Evolutionary conservation across 2,329 filamentous ascomycete genomes (phyloP).

Genomic region (Beauveria caledonica): DNA sequence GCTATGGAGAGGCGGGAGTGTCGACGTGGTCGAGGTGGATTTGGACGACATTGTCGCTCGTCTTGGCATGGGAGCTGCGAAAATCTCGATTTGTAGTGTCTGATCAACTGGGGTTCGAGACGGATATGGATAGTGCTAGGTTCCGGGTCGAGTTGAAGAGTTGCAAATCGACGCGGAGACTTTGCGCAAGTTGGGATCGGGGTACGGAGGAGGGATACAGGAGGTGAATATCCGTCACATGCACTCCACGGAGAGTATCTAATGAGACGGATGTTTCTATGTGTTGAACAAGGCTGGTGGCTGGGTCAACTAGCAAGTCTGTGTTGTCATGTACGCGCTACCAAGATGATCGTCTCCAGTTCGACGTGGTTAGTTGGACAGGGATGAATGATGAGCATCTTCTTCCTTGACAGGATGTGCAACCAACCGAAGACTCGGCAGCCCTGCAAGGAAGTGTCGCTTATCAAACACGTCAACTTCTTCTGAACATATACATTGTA

Average conservation of each 20-base stretch:
- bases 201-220: too few relatives aligned
- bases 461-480: background rate
- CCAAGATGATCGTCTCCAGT: conserved; percentile 3
- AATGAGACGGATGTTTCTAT: background rate
- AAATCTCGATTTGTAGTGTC: background rate
- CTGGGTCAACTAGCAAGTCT: background rate
- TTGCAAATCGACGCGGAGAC: background rate
- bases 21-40: background rate
- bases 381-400: background rate
- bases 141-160: background rate
- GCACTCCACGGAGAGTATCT: background rate
- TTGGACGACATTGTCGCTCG: background rate
- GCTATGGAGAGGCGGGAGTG: conserved; percentile 1
- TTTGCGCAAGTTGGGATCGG: background rate
- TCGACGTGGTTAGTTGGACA: background rate
- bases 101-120: background rate
- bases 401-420: background rate
- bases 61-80: background rate
- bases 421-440: background rate
- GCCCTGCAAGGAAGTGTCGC: background rate
- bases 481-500: background rate
- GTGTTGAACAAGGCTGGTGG: background rate
- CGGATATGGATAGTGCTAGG: background rate
- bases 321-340: background rate
- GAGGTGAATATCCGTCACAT: background rate